Conservation (phyloP, 192 early-diverging fungal species). For the Coemansia sp. region DNA sequence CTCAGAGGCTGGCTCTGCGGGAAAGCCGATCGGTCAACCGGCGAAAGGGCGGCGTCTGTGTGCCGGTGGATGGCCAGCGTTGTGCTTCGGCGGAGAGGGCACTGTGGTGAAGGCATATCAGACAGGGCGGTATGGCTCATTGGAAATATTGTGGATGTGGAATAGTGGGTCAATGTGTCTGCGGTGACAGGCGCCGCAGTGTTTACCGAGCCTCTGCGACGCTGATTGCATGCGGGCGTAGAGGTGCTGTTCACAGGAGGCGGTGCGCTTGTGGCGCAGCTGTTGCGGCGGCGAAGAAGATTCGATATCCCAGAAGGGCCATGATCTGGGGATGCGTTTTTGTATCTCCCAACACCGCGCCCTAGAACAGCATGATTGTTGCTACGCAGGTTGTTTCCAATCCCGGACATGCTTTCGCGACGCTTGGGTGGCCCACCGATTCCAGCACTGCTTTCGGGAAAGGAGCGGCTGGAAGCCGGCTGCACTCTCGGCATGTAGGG, state of each 20-base stretch:
- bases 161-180: constrained; percentile 8
- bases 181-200: constrained; percentile 17
- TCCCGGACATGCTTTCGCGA: constrained; percentile 49
- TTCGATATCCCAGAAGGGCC: constrained; percentile 20
- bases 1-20: not conserved
- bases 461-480: not conserved
- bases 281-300: constrained; percentile 20
- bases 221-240: too few relatives aligned
- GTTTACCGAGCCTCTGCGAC: constrained; percentile 21
- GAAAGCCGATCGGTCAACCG: not conserved
- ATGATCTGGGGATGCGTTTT: not conserved
- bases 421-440: constrained; percentile 42
- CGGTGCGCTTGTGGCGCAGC: not conserved
- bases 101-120: not conserved
- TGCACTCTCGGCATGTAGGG: constrained; percentile 19
- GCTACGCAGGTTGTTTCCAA: constrained; percentile 51
- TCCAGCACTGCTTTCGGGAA: constrained; percentile 14
- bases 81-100: constrained; percentile 2
- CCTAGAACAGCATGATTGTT: constrained; percentile 29
- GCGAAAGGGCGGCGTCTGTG: not conserved
- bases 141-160: constrained; percentile 31
- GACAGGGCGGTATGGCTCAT: constrained; percentile 10
- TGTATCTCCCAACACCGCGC: constrained; percentile 23
- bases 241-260: not conserved
- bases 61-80: not conserved